Conservation (phyloP, 495 filamentous ascomycete species). For the Immersiella caudata region DNA sequence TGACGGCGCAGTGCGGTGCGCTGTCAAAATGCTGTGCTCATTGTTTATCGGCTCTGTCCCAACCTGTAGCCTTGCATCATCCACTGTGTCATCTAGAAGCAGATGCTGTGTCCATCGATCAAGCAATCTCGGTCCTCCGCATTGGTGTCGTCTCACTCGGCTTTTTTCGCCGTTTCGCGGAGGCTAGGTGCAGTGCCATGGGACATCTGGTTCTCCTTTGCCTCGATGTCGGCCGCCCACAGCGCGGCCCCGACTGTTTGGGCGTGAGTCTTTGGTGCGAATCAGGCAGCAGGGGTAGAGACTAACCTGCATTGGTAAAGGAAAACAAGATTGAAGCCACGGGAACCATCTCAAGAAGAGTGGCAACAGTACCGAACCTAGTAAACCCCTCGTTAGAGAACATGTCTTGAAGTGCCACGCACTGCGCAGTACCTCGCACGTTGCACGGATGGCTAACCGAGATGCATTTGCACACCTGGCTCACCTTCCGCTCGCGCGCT, state of each 20-base stretch:
- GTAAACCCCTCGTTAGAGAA: slow-evolving; percentile 34
- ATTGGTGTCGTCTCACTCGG: slow-evolving; percentile 45
- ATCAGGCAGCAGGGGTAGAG: background rate
- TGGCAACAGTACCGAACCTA: slow-evolving; percentile 78
- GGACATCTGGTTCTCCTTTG: slow-evolving; percentile 51
- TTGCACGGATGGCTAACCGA: background rate
- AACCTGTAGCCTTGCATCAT: slow-evolving; percentile 2
- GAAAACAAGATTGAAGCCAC: slow-evolving; percentile 80
- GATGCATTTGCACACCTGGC: background rate
- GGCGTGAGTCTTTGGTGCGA: slow-evolving; percentile 22
- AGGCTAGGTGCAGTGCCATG: slow-evolving; percentile 56
- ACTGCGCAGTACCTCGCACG: background rate
- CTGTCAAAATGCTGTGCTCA: slow-evolving; percentile 39
- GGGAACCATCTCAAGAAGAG: slow-evolving; percentile 82
- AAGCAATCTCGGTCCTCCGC: slow-evolving; percentile 32
- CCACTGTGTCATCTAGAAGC: slow-evolving; percentile 20
- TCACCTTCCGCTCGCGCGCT: background rate
- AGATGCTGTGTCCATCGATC: slow-evolving; percentile 19
- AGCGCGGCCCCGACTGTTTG: slow-evolving; percentile 76
- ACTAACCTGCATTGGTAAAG: slow-evolving; percentile 79
- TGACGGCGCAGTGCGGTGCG: slow-evolving; percentile 24
- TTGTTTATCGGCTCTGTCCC: slow-evolving; percentile 20
- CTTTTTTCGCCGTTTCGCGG: slow-evolving; percentile 58
- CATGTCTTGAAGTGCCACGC: slow-evolving; percentile 3
- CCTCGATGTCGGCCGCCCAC: slow-evolving; percentile 92